Base-by-base conservation (phyloP, 1,139 yeast species). In the Nadsonia commutata region DNA sequence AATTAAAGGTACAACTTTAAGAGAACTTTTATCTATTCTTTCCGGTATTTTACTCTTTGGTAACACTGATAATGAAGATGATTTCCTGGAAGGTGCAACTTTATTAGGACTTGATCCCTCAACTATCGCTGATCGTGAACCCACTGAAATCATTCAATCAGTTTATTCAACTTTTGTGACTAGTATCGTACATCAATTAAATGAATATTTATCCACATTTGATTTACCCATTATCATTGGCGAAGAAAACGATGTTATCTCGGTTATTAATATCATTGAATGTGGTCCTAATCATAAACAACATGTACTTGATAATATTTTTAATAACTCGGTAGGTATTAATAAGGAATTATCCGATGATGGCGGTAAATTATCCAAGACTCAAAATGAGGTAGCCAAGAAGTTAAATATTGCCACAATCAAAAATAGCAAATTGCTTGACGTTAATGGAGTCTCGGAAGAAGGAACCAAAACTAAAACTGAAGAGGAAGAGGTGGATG, bases 321-420 rank as follows among this genome's bases (percentile, higher is more conserved):
- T 65, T 44, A 66, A 65, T 46, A 60, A 62, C 45, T 43, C 56
- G 2, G 48, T 45, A 1, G 68, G 66, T 4, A 57, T 65, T 47
- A 64, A 65, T 40, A 53, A 54, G 21, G 70, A 65, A 46, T 54
- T 65, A 52, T 51, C 49, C 9, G 57, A 59, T n/a, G 67, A 65
- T 42, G 68, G 68, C 1, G 48, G 65, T 19, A 47, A 50, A 4
- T 53, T 64, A 49, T 19, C 21, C 11, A 59, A 56, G 40, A 50
- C 65, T 0, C 66, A 68, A 2, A 31, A 33, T 3, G 39, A 42
- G 13, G 39, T 39, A 16, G 21, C 39, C 7, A 38, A 36, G 20
- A 20, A 38, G 33, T 27, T 42, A 7, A 27, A 27, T 3, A 27
- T 27, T 11, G n/a, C 16, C n/a, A 9, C 33, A 27, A n/a, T n/a